These are phyloP conservation scores for Colletotrichum costaricense DNA, from an alignment of 2,329 filamentous ascomycete genomes.

Conservation along the genomic window DNA sequence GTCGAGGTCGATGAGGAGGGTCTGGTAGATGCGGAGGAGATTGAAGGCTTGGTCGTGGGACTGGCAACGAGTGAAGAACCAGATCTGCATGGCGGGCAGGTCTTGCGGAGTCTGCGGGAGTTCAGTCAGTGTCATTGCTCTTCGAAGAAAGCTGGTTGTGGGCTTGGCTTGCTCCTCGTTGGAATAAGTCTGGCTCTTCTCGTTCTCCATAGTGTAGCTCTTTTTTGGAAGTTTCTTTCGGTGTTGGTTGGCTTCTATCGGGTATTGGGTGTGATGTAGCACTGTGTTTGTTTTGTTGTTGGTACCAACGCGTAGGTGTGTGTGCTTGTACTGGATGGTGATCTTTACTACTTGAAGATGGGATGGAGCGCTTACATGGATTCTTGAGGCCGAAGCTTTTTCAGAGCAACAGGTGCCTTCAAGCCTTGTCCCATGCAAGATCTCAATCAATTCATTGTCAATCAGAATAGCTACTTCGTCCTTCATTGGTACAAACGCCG, in stretches of 20 bases:
- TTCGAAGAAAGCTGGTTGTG: not conserved
- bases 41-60: not conserved
- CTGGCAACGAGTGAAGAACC: not conserved
- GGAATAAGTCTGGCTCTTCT: no score
- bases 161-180: not conserved
- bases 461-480: not conserved
- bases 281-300: no score
- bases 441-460: not conserved
- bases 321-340: no score
- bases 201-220: not conserved
- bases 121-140: not conserved
- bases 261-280: no score
- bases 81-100: not conserved
- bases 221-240: no score
- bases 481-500: not conserved
- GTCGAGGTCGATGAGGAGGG: not conserved
- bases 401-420: no score
- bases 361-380: not conserved
- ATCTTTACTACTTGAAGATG: no score
- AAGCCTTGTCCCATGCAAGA: no score
- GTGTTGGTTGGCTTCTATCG: no score
- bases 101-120: not conserved
- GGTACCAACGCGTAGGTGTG: no score
- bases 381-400: not conserved
- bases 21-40: slow-evolving; percentile 15